Conservation (phyloP, 2,329 filamentous ascomycete genomes). For the Lasiodiplodia sp. region DNA sequence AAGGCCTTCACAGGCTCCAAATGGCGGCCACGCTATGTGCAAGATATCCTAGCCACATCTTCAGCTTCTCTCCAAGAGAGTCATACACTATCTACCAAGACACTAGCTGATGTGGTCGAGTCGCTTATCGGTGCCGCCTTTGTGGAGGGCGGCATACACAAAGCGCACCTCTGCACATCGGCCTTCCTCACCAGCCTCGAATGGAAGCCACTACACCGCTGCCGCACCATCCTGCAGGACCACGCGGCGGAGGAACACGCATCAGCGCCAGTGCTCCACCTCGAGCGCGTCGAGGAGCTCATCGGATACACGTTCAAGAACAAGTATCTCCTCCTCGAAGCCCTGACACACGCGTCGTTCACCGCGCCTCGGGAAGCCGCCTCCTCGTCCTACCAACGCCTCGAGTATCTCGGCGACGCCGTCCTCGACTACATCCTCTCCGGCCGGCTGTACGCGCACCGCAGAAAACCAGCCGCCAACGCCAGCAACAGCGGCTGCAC, state of each 20-base stretch:
- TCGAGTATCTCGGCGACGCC: slow-evolving; percentile 89
- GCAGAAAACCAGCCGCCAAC: background rate
- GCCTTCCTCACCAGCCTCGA: slow-evolving; percentile 69
- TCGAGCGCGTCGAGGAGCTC: slow-evolving; percentile 64
- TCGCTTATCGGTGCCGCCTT: slow-evolving; percentile 81
- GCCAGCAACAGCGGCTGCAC: slow-evolving; percentile 65
- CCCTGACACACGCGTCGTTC: slow-evolving; percentile 78
- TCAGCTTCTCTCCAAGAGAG: background rate
- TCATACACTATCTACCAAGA: slow-evolving; percentile 68
- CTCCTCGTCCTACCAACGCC: slow-evolving; percentile 70
- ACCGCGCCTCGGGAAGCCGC: slow-evolving; percentile 51
- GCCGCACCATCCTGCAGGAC: slow-evolving; percentile 39
- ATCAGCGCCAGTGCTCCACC: slow-evolving; percentile 30
- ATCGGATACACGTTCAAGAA: slow-evolving; percentile 76
- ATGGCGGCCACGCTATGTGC: slow-evolving; percentile 73
- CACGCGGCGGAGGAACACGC: slow-evolving; percentile 31
- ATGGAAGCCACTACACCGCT: slow-evolving; percentile 39
- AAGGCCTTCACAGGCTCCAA: slow-evolving; percentile 71
- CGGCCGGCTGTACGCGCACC: slow-evolving; percentile 62
- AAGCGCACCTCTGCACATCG: slow-evolving; percentile 68
- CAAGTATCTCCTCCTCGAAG: slow-evolving; percentile 73
- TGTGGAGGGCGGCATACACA: slow-evolving; percentile 70
- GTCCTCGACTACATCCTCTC: slow-evolving; percentile 82
- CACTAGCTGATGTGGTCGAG: slow-evolving; percentile 86
- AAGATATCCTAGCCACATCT: slow-evolving; percentile 47